Conservation (phyloP, 2,329 filamentous ascomycete genomes). For the Colletotrichum sp. region DNA sequence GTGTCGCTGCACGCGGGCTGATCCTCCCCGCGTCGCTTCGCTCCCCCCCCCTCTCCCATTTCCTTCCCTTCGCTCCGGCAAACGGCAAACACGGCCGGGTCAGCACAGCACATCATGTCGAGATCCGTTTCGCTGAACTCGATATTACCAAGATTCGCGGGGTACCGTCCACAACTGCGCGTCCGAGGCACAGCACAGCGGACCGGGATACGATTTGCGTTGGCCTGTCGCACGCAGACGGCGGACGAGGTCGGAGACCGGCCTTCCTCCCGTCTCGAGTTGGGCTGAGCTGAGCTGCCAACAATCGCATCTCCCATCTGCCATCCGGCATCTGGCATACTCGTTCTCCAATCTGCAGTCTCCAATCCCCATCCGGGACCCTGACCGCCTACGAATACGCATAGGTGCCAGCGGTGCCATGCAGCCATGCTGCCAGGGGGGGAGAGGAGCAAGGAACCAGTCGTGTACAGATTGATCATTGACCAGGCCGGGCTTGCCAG, state of each 20-base stretch:
- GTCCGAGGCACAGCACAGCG: neutral
- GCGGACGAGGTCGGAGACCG: neutral
- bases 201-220: neutral
- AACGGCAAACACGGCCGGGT: neutral
- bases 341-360: neutral
- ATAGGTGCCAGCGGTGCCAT: neutral
- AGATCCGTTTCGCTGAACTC: neutral
- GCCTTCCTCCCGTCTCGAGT: neutral
- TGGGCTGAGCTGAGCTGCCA: neutral
- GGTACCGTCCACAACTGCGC: neutral
- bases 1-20: neutral
- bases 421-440: neutral
- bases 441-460: neutral
- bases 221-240: neutral
- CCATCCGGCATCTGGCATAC: neutral
- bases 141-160: neutral
- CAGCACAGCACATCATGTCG: neutral
- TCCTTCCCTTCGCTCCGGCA: neutral
- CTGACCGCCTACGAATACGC: neutral
- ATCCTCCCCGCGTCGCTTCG: neutral
- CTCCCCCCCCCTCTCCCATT: neutral
- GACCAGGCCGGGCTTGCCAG: neutral
- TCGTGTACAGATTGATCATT: neutral
- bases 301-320: neutral
- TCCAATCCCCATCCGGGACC: neutral